Base-by-base conservation (phyloP, 176 grass and related monocot genomes). In the Cocos nucifera region DNA sequence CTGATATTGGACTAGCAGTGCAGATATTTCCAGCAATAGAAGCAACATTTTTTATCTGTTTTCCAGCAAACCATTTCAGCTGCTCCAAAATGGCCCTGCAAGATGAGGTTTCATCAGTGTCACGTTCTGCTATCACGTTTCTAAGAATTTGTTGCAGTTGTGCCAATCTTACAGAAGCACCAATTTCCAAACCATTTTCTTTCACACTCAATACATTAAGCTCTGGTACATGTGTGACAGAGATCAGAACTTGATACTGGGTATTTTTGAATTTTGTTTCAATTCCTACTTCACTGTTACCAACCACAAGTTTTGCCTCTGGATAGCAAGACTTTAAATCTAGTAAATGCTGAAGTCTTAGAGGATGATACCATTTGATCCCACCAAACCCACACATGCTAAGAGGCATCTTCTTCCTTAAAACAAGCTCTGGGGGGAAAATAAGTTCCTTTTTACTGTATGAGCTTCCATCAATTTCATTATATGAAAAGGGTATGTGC, bases 1-100 rank as follows among this genome's bases (percentile, higher is more conserved):
- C 92, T 62, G 92, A 96, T 79, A 96, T 96, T 69, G 92, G 92
- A 82, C 92, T 96, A 75, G 92, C 92, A 62, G 92, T 96, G 68
- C 92, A 96, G 73, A 96, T 90, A 69, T 96, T 96, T 81, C 92
- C 92, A 57, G 87, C 92, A 70, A 96, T 78, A 64, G 92, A 96
- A 74, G 92, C 86, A 73, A 90, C 87, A 82, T 96, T 96, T 62
- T 81, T 80, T 58, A 96, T 88, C 77, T 96, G 92, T 69, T 83
- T 90, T 63, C 92, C 92, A 1, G 87, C 87, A 82, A 96, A 96
- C 86, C 83, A 96, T 90, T 96, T 96, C 67, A 96, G 67, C 65
- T 96, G 92, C 29, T 65, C 72, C 74, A 88, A 30, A 66, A 96
- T 82, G 70, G 92, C 92, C 51, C 68, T 67, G 66, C 92, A 90